Conservation (phyloP, 2,329 filamentous ascomycete genomes). For the Teratosphaeria zuluensis region DNA sequence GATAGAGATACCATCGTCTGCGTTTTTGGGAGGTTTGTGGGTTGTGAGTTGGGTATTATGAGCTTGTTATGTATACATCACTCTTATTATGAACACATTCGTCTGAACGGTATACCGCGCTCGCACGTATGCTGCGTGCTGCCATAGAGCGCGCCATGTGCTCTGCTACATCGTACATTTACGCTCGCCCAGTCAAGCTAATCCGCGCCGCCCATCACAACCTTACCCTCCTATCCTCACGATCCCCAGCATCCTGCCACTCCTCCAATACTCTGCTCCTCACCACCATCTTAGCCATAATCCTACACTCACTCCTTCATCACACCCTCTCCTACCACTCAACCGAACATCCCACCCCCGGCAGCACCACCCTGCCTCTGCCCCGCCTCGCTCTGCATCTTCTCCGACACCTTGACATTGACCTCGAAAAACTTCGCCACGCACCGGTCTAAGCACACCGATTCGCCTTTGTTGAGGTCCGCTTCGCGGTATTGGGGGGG, state of each 20-base stretch:
- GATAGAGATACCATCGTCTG: background rate
- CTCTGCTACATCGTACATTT: background rate
- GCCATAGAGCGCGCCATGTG: background rate
- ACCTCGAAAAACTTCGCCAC: constrained; percentile 98
- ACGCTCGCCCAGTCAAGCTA: background rate
- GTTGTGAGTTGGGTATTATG: constrained; percentile 6
- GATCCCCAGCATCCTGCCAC: background rate
- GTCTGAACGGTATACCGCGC: background rate
- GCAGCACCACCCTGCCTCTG: constrained; percentile 48
- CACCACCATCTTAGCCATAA: background rate
- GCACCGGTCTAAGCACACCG: constrained; percentile 95
- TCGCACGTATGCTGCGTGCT: background rate
- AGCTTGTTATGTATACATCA: constrained; percentile 2
- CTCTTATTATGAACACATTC: background rate
- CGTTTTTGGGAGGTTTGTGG: no score
- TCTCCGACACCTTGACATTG: constrained; percentile 93
- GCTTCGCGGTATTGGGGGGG: constrained; percentile 86
- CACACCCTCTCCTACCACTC: background rate
- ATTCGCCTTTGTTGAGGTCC: constrained; percentile 98
- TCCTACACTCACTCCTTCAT: background rate
- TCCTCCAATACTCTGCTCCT: background rate
- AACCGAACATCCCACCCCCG: constrained; percentile 30
- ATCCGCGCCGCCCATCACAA: background rate
- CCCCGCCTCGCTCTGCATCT: constrained; percentile 82
- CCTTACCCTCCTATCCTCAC: background rate